Evolutionary conservation across 2,329 filamentous ascomycete species (phyloP).

Genomic region (Fusarium staphyleae): DNA sequence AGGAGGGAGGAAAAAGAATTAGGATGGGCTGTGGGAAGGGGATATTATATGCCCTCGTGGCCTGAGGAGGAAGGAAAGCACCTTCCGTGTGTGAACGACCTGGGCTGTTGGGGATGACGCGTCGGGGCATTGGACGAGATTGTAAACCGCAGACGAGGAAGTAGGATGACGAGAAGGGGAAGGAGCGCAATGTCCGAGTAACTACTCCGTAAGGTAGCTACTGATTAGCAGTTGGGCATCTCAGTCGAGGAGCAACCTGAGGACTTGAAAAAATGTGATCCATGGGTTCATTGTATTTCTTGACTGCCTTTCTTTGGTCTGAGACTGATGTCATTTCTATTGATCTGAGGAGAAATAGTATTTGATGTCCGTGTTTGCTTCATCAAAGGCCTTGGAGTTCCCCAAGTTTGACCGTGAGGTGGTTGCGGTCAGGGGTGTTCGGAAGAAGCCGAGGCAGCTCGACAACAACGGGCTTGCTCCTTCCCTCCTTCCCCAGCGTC

Average conservation of each 20-base stretch:
- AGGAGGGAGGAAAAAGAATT: slow-evolving; percentile 17
- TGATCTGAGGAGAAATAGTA: too few relatives aligned
- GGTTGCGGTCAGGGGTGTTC: not conserved
- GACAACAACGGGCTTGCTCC: not conserved
- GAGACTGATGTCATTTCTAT: too few relatives aligned
- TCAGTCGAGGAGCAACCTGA: not conserved
- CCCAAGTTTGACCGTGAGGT: not conserved
- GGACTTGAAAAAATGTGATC: not conserved
- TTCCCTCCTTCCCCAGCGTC: not conserved
- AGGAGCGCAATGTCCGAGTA: slow-evolving; percentile 9
- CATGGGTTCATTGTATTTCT: not conserved
- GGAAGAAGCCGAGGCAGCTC: not conserved
- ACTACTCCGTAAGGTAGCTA: not conserved
- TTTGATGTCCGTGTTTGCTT: not conserved
- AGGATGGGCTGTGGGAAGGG: slow-evolving; percentile 3
- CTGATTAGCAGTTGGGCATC: not conserved
- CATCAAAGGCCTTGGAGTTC: not conserved
- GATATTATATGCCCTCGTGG: slow-evolving; percentile 11
- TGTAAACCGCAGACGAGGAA: not conserved
- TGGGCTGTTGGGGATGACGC: slow-evolving; percentile 30
- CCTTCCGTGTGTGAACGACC: slow-evolving; percentile 29
- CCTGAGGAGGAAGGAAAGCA: slow-evolving; percentile 16
- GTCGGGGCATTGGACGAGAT: slow-evolving; percentile 8
- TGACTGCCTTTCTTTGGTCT: too few relatives aligned
- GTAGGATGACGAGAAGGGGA: slow-evolving; percentile 24